These are phyloP conservation scores for Ustilago crameri DNA, from an alignment of 1,284 basidiomycete species.

Conservation along the genomic window DNA sequence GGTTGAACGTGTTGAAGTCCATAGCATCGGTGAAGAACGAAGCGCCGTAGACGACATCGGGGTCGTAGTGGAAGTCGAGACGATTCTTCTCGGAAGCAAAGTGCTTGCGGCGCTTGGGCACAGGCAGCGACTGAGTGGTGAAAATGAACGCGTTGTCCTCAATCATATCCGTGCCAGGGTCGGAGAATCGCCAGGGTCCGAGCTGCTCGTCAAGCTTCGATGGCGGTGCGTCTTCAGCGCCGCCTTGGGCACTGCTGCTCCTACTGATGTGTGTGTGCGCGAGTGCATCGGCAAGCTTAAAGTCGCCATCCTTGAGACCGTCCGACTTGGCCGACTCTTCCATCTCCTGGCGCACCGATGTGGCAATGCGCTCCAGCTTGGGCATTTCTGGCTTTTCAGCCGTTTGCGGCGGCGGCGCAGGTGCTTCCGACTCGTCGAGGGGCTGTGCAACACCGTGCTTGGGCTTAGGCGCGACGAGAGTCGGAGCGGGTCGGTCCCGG, in stretches of 20 bases:
- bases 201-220: conserved; percentile 61
- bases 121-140: conserved; percentile 64
- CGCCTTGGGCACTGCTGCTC: conserved; percentile 15
- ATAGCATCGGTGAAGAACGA: conserved; percentile 62
- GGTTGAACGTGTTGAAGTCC: conserved; percentile 63
- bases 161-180: conserved; percentile 68
- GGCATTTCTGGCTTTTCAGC: conserved; percentile 45
- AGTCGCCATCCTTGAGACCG: conserved; percentile 58
- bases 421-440: conserved; percentile 24
- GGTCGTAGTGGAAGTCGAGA: conserved; percentile 65
- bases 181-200: conserved; percentile 69
- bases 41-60: conserved; percentile 64
- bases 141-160: conserved; percentile 70
- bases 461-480: conserved; percentile 34
- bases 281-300: conserved; percentile 63
- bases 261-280: conserved; percentile 34
- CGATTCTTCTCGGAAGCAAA: conserved; percentile 66
- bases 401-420: conserved; percentile 23
- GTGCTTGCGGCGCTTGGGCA: conserved; percentile 68
- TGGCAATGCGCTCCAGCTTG: conserved; percentile 48
- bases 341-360: conserved; percentile 53
- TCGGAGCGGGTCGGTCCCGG: conserved; percentile 1
- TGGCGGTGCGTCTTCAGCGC: background rate
- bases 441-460: conserved; percentile 37
- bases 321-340: conserved; percentile 57